Base-by-base conservation (phyloP, 2,329 filamentous ascomycete species). In the Grosmannia clavigera region DNA sequence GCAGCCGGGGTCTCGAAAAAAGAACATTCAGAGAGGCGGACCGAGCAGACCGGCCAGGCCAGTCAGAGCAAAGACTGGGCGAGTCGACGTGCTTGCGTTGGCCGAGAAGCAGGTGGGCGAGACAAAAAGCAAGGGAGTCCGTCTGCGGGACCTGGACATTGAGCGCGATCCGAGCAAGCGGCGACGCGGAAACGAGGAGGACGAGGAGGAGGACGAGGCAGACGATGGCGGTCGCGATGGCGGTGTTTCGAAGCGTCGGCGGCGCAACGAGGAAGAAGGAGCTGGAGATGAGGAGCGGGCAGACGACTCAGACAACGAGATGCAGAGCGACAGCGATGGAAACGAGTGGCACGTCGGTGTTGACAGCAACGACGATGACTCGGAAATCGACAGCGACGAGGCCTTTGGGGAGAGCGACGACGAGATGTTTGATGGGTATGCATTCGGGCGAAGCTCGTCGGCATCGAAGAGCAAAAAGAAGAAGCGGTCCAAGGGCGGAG, bases 381-480 rank as follows among this genome's bases (percentile, higher is more conserved):
- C 82, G 5, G 82, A 85, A 62, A 81, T 85, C 58, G 83, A 85
- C 65, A 83, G 81, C 66, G 82, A 85, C 69, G 90, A 95, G 67
- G 92, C 92, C 2, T 90, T 96, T 77, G 89, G 90, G 3, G 86
- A 89, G 65, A 94, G 89, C 67, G 92, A 96, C 68, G 86, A 94
- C 68, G 92, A 95, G 69, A 81, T 80, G 64, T 95, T 95, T 65
- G 84, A 90, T 64, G 88, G 84, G 12, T 95, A 86, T 67, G 68
- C 76, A 0, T 84, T 84, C 62, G 67, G 78, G 1, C 80, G 79
- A 12, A 78, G 75, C 66, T 73, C 72, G 56, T 75, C 72, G 55
- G 64, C 71, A 2, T 72, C 71, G 59, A 65, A 65, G 53, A 74
- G 72, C 64, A 66, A 68, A 62, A 66, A 68, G 61, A 66, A 63